A percentile compares a stretch with the other conserved stretches of the same genome.
Conservation (phyloP, 1,284 basidiomycete species). For the Puccinia polysora region DNA sequence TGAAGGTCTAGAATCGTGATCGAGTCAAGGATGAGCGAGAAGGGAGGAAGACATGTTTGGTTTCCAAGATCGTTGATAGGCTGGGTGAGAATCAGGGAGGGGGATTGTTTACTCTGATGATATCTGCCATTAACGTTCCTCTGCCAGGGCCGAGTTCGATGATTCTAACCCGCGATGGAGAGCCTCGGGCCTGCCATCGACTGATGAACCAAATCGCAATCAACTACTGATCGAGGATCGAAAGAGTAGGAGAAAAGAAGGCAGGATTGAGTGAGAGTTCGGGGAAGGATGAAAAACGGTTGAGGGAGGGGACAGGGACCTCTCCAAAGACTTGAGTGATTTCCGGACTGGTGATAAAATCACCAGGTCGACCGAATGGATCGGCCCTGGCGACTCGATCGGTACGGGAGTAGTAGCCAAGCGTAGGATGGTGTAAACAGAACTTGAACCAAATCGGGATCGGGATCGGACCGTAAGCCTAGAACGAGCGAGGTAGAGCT, state of each 20-base stretch:
- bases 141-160: slow-evolving; percentile 91
- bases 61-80: neutral
- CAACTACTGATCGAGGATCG: neutral
- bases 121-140: slow-evolving; percentile 84
- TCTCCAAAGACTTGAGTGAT: slow-evolving; percentile 96
- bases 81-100: neutral
- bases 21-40: slow-evolving; percentile 7
- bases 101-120: slow-evolving; percentile 66
- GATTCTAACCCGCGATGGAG: slow-evolving; percentile 62
- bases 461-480: slow-evolving; percentile 81
- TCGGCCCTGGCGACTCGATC: slow-evolving; percentile 14
- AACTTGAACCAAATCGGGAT: slow-evolving; percentile 82
- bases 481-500: no score
- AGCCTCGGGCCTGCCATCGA: slow-evolving; percentile 66
- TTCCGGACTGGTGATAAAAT: slow-evolving; percentile 95
- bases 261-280: neutral
- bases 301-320: slow-evolving; percentile 57
- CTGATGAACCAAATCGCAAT: slow-evolving; percentile 78
- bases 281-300: neutral
- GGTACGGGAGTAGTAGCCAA: slow-evolving; percentile 74
- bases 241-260: neutral
- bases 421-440: slow-evolving; percentile 75
- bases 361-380: slow-evolving; percentile 72
- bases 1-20: slow-evolving; percentile 52
- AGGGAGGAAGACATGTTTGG: slow-evolving; percentile 23